Conservation (phyloP, 2,329 filamentous ascomycete genomes). For the Pseudonectria buxi region DNA sequence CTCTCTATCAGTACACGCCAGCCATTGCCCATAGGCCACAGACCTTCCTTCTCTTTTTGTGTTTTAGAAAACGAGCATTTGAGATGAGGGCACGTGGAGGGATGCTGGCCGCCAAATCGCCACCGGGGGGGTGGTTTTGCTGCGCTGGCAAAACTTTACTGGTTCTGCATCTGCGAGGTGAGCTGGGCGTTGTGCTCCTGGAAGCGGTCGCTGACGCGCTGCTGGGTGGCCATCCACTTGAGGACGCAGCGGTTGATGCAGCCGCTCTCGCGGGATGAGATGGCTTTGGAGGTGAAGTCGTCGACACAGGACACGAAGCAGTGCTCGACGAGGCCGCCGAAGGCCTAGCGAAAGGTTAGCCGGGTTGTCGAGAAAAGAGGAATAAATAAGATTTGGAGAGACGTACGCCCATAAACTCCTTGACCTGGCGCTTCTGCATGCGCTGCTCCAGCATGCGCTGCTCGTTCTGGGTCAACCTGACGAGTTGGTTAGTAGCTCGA, state of each 20-base stretch:
- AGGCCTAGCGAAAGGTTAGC: constrained; percentile 24
- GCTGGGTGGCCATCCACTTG: constrained; percentile 89
- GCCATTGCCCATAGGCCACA: no score
- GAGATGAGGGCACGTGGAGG: no score
- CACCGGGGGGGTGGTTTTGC: no score
- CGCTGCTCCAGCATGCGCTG: constrained; percentile 89
- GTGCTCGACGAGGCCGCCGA: constrained; percentile 54
- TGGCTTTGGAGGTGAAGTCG: constrained; percentile 96
- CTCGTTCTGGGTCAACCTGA: constrained; percentile 65
- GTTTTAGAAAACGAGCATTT: no score
- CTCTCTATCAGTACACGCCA: no score
- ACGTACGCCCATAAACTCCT: constrained; percentile 95
- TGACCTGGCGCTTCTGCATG: constrained; percentile 97
- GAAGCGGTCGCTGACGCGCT: constrained; percentile 88
- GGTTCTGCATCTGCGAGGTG: constrained; percentile 43
- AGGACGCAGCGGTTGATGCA: constrained; percentile 93
- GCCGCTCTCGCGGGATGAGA: constrained; percentile 79
- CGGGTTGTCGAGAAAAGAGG: background rate
- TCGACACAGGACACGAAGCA: constrained; percentile 98
- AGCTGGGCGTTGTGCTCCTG: constrained; percentile 61
- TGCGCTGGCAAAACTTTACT: constrained; percentile 25
- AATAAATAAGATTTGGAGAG: constrained; percentile 5
- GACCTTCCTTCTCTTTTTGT: no score
- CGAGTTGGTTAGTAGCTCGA: constrained; percentile 10
- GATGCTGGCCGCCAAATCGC: no score